phyloP scores from a whole-genome alignment of 495 filamentous ascomycete genomes.

The Pyrenula massariospora region DNA sequence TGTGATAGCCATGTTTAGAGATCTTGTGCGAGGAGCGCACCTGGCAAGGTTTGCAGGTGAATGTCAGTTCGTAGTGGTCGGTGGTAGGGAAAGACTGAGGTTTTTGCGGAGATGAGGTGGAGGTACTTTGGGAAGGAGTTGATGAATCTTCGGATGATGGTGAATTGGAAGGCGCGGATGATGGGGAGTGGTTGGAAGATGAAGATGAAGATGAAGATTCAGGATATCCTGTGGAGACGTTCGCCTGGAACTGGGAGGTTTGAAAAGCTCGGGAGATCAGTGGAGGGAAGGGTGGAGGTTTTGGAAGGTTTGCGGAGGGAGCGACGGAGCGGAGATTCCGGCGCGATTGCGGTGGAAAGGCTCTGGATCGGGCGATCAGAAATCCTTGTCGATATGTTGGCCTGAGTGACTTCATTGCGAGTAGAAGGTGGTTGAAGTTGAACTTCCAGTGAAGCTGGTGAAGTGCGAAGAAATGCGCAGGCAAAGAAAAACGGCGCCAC shows the following conservation, averaged over 20 bases:
- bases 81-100: slow-evolving; percentile 3
- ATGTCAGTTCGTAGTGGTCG: slow-evolving; percentile 62
- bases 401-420: neutral
- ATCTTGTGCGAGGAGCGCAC: slow-evolving; percentile 64
- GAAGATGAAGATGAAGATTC: slow-evolving; percentile 21
- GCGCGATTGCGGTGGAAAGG: neutral
- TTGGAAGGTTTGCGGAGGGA: neutral
- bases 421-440: too few relatives aligned
- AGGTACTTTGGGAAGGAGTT: slow-evolving; percentile 1
- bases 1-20: slow-evolving; percentile 87
- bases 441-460: too few relatives aligned
- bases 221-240: slow-evolving; percentile 9
- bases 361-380: neutral
- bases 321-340: neutral
- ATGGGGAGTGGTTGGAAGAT: slow-evolving; percentile 4
- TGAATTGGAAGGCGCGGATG: slow-evolving; percentile 2
- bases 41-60: slow-evolving; percentile 84
- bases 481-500: neutral
- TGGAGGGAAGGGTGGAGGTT: neutral
- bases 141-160: neutral
- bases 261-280: neutral
- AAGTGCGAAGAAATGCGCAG: too few relatives aligned
- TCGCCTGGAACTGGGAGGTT: neutral
- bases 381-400: neutral
- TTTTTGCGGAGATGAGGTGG: neutral